These are phyloP conservation scores for Zygoascus biomembranicola DNA, from an alignment of 805 yeast genomes.

Conservation along the genomic window DNA sequence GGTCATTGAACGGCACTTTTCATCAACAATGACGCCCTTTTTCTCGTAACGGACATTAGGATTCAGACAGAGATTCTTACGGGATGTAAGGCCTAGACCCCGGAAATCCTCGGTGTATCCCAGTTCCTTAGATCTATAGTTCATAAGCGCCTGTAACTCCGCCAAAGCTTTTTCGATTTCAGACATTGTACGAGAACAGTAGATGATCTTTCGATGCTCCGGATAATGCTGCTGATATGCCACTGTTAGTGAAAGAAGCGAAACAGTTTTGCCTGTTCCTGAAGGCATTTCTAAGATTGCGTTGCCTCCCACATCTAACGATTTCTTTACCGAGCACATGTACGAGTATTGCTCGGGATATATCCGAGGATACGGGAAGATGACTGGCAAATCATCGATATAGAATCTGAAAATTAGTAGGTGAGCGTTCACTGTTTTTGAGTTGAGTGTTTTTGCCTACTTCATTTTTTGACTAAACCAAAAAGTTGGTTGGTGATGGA, in stretches of 20 bases:
- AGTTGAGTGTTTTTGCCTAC: too few relatives aligned
- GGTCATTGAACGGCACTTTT: constrained; percentile 89
- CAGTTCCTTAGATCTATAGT: constrained; percentile 68
- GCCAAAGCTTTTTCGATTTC: constrained; percentile 96
- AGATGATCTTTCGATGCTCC: constrained; percentile 86
- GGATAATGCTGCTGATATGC: constrained; percentile 93
- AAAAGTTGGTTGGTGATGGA: too few relatives aligned
- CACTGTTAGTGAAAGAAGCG: constrained; percentile 80
- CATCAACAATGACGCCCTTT: constrained; percentile 91
- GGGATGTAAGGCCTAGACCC: constrained; percentile 87
- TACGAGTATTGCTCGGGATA: constrained; percentile 98
- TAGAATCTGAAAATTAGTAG: constrained; percentile 46
- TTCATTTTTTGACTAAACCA: too few relatives aligned
- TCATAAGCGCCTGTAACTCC: constrained; percentile 84
- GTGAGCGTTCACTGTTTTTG: too few relatives aligned
- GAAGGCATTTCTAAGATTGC: constrained; percentile 98
- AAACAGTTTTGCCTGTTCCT: constrained; percentile 96
- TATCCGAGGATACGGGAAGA: constrained; percentile 92
- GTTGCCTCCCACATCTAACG: constrained; percentile 93
- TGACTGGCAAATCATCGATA: constrained; percentile 92
- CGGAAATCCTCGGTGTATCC: constrained; percentile 87
- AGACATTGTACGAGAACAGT: constrained; percentile 99
- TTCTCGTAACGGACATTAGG: constrained; percentile 81
- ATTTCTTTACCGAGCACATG: constrained; percentile 91
- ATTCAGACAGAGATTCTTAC: constrained; percentile 90